Base-by-base conservation (phyloP, 2,329 filamentous ascomycete species). In the Hyphodiscus sp. region DNA sequence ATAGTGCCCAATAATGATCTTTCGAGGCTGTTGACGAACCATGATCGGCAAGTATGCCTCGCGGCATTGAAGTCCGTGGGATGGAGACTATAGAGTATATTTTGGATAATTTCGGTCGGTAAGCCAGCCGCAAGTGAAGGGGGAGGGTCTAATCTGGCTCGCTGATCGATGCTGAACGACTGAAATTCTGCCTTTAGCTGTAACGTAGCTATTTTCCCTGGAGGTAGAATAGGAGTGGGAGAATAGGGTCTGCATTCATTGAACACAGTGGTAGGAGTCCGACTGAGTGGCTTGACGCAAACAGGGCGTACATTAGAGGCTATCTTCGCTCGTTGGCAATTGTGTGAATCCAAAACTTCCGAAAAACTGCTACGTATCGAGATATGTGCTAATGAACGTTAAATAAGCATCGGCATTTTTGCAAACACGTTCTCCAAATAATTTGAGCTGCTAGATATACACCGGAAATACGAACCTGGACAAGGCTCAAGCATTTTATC, bases 11-110 rank as follows among this genome's bases (percentile, higher is more conserved):
- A 68, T 1, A 86, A 59, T 1, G 61, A 67, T 43, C 68, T 67
- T 48, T 82, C 70, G n/a, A 86, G 65, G 48, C 81, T 79, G 20
- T 74, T 75, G 41, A 74, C 67, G 70, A 84, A 81, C 83, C 81
- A 87, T 38, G 69, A 67, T 45, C 76, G 75, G 62, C 82, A 87
- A 18, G 76, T 76, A 57, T 80, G 77, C 18, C 83, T 75, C 16
- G 82, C 81, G 51, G 79, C 73, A 61, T 87, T 78, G 64, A 85
- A 86, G 59, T 74, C 71, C 10, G 52, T 45, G 0, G 71, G 72
- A 3, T 56, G 45, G 5, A 75, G 65, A 8, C 64, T 55, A 13
- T 41, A 45, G 54, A 69, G 72, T 11, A 75, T 66, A 6, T 70
- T 61, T 18, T 71, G 67, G 1, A 73, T 46, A 7, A 72, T 70